Percentiles rank a stretch among this genome's conserved stretches.
Evolutionary conservation across 768 basidiomycete species (phyloP).

Genomic region (Leucocoprinus birnbaumii): DNA sequence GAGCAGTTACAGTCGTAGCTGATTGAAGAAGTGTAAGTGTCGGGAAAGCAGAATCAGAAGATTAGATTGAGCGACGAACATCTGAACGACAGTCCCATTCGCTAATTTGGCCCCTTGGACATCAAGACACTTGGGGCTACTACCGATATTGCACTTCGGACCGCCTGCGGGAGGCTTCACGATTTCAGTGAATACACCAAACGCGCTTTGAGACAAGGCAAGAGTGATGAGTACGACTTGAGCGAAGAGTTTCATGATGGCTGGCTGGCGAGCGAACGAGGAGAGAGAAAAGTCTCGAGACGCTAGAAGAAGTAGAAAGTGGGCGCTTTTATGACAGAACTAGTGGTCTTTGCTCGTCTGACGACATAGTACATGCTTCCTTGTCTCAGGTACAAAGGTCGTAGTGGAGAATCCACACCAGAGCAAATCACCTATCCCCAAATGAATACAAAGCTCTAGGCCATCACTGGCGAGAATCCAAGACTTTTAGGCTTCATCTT

Average conservation of each 20-base stretch:
- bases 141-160: neutral
- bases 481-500: too few relatives aligned
- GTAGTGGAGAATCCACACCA: too few relatives aligned
- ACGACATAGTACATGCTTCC: too few relatives aligned
- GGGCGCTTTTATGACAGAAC: too few relatives aligned
- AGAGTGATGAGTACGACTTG: neutral
- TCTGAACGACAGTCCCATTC: constrained; percentile 31
- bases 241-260: neutral
- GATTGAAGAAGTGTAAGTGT: neutral
- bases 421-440: too few relatives aligned
- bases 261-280: too few relatives aligned
- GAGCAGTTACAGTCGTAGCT: constrained; percentile 19
- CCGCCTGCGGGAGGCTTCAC: neutral
- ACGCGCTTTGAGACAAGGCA: neutral
- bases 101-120: constrained; percentile 25
- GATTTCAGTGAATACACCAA: neutral
- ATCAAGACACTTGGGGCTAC: constrained; percentile 27
- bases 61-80: constrained; percentile 17
- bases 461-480: too few relatives aligned
- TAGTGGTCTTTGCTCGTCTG: too few relatives aligned
- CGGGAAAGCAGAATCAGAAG: neutral
- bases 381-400: too few relatives aligned
- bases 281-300: neutral
- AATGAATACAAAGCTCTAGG: too few relatives aligned
- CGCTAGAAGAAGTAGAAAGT: neutral